Percentiles rank a stretch among this genome's conserved stretches.
phyloP scores from a whole-genome alignment of 2,329 filamentous ascomycete genomes.

The Xylaria sp. region DNA sequence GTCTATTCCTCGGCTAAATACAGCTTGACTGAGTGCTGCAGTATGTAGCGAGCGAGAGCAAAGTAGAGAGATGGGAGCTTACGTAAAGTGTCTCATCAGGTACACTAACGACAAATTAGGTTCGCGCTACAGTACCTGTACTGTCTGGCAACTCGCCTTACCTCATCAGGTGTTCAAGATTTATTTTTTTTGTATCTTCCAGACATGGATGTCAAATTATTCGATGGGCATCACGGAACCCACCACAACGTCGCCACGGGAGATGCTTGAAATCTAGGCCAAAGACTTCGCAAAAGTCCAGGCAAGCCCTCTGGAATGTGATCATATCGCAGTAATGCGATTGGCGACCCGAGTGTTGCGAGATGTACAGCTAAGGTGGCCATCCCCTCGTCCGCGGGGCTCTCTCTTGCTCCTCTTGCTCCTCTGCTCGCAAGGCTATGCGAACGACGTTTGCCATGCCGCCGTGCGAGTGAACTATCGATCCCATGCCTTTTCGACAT shows the following conservation, averaged over 20 bases:
- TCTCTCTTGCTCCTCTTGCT: constrained; percentile 22
- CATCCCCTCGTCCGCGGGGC: constrained; percentile 38
- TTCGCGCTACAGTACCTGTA: no score
- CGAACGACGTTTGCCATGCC: constrained; percentile 3
- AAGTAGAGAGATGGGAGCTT: no score
- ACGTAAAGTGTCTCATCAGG: no score
- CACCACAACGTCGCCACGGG: constrained; percentile 1
- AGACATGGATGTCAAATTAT: no score
- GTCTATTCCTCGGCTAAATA: constrained; percentile 44
- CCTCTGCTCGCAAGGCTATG: constrained; percentile 29
- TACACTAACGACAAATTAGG: no score
- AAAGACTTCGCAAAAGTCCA: constrained; percentile 15
- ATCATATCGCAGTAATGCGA: constrained; percentile 50
- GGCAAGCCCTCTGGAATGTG: constrained; percentile 41
- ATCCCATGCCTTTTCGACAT: constrained; percentile 36
- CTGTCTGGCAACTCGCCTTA: no score
- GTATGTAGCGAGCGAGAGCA: no score
- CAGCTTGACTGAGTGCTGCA: no score
- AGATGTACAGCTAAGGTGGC: constrained; percentile 49
- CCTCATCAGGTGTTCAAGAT: no score
- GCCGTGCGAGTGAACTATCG: constrained; percentile 16
- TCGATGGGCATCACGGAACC: not conserved
- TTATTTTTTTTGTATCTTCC: no score
- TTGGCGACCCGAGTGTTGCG: constrained; percentile 46
- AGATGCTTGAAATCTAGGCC: not conserved